Conservation (phyloP, 2,329 filamentous ascomycete genomes). For the Microdochium trichocladiopsis region DNA sequence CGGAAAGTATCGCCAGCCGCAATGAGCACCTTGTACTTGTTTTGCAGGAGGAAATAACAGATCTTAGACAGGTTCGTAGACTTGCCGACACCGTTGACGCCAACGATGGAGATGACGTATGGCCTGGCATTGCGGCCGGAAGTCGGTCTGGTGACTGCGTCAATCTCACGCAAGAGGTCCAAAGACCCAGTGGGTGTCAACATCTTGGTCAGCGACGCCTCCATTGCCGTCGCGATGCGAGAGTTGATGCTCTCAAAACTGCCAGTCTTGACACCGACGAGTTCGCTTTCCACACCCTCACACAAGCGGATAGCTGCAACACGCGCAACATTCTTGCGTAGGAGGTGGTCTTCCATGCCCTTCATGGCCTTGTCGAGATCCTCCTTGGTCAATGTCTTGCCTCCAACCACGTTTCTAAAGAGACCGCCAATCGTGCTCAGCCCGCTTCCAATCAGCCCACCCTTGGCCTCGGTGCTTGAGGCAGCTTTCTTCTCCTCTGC, state of each 20-base stretch:
- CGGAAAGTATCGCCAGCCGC: conserved; percentile 96
- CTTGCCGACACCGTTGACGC: conserved; percentile 97
- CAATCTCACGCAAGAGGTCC: conserved; percentile 89
- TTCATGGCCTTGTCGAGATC: conserved; percentile 91
- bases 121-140: conserved; percentile 61
- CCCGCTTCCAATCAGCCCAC: conserved; percentile 69
- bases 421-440: conserved; percentile 79
- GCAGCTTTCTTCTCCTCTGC: conserved; percentile 60
- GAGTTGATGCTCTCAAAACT: conserved; percentile 86
- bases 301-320: conserved; percentile 90
- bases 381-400: conserved; percentile 82
- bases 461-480: conserved; percentile 35
- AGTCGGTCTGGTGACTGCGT: conserved; percentile 64
- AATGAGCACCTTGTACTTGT: conserved; percentile 91
- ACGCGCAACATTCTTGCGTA: conserved; percentile 93
- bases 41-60: conserved; percentile 94
- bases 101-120: conserved; percentile 96
- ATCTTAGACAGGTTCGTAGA: conserved; percentile 97
- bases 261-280: conserved; percentile 84
- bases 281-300: conserved; percentile 82
- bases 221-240: conserved; percentile 80
- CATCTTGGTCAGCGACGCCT: conserved; percentile 88
- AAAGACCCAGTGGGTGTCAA: conserved; percentile 92
- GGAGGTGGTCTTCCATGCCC: conserved; percentile 89
- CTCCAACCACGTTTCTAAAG: conserved; percentile 91